A percentile compares a stretch with the other conserved stretches of the same genome.
Evolutionary conservation across 768 basidiomycete genomes (phyloP).

Genomic region (Zangia roseola): DNA sequence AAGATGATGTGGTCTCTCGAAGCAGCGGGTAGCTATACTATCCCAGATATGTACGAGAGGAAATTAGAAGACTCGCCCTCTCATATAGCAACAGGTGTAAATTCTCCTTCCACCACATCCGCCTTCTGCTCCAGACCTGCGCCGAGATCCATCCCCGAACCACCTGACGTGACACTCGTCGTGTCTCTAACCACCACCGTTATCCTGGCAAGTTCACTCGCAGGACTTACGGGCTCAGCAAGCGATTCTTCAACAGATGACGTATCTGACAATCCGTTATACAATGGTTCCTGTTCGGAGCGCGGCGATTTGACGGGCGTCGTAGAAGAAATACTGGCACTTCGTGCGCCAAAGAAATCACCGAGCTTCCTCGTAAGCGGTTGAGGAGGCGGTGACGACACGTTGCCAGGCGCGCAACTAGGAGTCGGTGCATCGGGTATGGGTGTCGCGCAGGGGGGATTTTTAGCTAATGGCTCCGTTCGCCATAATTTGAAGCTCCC

Average conservation of each 20-base stretch:
- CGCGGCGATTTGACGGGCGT: slow-evolving; percentile 25
- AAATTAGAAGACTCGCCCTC: slow-evolving; percentile 16
- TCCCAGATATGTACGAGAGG: slow-evolving; percentile 7
- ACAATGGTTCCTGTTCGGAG: slow-evolving; percentile 26
- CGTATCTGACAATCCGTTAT: slow-evolving; percentile 32
- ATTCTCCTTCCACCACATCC: slow-evolving; percentile 14
- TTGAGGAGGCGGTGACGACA: slow-evolving; percentile 32
- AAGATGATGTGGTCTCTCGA: slow-evolving; percentile 1
- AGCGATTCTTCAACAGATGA: slow-evolving; percentile 39
- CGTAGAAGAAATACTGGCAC: slow-evolving; percentile 48
- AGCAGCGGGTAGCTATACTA: slow-evolving; percentile 12
- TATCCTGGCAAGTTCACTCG: slow-evolving; percentile 25
- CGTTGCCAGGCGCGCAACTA: slow-evolving; percentile 18
- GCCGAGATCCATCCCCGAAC: slow-evolving; percentile 25
- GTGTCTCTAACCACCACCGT: slow-evolving; percentile 32
- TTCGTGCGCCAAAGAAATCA: slow-evolving; percentile 63
- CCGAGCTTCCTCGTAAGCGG: slow-evolving; percentile 67
- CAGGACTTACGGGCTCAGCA: slow-evolving; percentile 33
- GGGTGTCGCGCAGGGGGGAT: slow-evolving; percentile 26
- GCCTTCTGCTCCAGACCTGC: slow-evolving; percentile 30
- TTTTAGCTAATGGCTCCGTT: slow-evolving; percentile 35
- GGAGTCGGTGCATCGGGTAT: slow-evolving; percentile 22
- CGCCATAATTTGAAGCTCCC: slow-evolving; percentile 76
- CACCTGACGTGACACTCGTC: slow-evolving; percentile 26
- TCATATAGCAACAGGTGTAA: slow-evolving; percentile 32